phyloP scores from a whole-genome alignment of 2,329 filamentous ascomycete species.

The Pseudogymnoascus sp. region DNA sequence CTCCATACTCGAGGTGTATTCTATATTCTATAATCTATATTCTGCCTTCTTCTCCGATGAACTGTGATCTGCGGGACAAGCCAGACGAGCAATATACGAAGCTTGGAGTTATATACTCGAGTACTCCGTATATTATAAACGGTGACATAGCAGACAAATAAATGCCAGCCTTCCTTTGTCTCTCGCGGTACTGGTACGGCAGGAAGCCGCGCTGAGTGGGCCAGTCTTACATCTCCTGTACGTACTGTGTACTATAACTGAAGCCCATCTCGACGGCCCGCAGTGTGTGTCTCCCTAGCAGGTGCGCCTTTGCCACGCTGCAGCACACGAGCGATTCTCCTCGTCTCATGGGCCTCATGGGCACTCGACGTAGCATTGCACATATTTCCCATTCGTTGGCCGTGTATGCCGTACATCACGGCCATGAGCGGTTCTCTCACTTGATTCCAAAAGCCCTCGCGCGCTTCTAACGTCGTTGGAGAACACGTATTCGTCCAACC shows the following conservation, averaged over 20 bases:
- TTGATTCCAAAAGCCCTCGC: background rate
- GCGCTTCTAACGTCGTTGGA: background rate
- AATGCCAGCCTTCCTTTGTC: background rate
- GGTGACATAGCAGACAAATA: background rate
- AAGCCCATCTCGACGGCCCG: background rate
- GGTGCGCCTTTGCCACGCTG: background rate
- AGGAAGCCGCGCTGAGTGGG: background rate
- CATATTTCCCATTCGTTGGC: background rate
- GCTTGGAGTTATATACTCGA: background rate
- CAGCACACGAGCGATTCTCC: background rate
- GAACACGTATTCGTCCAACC: slow-evolving; percentile 4
- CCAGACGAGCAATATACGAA: background rate
- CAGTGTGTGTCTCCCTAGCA: background rate
- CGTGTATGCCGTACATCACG: background rate
- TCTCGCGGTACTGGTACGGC: background rate
- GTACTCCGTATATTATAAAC: background rate
- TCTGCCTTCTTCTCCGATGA: background rate
- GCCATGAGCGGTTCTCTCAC: background rate
- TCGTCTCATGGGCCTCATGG: slow-evolving; percentile 3
- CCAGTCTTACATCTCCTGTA: background rate
- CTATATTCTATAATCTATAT: background rate
- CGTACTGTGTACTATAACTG: slow-evolving; percentile 1
- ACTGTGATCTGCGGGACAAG: background rate
- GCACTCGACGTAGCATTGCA: background rate
- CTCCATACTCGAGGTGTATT: background rate